Conservation (phyloP, 1,139 yeast species). For the Geotrichum restrictum region DNA sequence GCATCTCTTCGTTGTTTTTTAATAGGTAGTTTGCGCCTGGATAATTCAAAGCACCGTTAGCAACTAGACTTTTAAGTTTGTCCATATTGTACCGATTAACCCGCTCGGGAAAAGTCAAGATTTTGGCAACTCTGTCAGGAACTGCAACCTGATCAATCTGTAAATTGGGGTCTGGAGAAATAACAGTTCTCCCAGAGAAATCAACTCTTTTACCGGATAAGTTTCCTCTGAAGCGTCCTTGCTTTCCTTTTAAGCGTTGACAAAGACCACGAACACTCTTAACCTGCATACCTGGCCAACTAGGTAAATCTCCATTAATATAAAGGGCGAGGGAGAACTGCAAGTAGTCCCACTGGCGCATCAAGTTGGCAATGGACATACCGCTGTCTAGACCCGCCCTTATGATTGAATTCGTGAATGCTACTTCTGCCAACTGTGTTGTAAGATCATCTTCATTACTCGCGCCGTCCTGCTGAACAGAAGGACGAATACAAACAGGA, state of each 20-base stretch:
- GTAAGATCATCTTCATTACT: constrained; percentile 97
- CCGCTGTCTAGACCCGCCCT: constrained; percentile 95
- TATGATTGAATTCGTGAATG: constrained; percentile 89
- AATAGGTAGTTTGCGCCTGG: constrained; percentile 95
- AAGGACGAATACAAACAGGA: constrained; percentile 97
- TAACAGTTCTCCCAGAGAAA: constrained; percentile 96
- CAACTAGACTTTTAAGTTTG: constrained; percentile 66
- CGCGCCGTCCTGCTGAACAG: constrained; percentile 91
- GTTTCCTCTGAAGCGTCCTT: constrained; percentile 97
- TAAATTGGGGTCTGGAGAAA: constrained; percentile 96
- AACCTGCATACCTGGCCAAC: constrained; percentile 48
- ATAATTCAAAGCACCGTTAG: constrained; percentile 82
- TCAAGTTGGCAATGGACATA: constrained; percentile 80
- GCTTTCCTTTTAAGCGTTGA: constrained; percentile 96
- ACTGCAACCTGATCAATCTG: constrained; percentile 96
- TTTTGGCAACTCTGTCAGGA: constrained; percentile 94
- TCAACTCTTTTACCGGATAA: constrained; percentile 98
- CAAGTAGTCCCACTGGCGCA: constrained; percentile 98
- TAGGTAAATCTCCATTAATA: constrained; percentile 83
- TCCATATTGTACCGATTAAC: constrained; percentile 83
- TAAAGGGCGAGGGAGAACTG: constrained; percentile 96
- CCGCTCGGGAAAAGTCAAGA: constrained; percentile 91
- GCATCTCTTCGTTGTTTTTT: constrained; percentile 78
- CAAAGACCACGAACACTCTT: constrained; percentile 94
- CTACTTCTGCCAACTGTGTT: constrained; percentile 91